Evolutionary conservation across 2,329 filamentous ascomycete genomes (phyloP), one percentile per base, ranked within the genome.

Genomic region (Talaromyces atroroseus): DNA sequence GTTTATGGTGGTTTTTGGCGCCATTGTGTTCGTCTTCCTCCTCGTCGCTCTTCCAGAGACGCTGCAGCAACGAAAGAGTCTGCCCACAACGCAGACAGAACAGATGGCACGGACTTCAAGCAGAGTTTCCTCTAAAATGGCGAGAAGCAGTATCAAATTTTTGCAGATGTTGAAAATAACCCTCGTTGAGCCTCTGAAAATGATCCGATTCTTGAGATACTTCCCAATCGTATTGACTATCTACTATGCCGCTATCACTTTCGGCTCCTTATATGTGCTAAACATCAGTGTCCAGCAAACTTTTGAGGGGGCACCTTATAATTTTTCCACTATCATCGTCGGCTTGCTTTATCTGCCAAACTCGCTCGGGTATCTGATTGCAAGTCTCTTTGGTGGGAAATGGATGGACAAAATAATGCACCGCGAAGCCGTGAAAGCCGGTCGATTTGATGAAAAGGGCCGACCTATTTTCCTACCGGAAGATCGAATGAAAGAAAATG

Each of bases 351-450:
- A 94, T 68, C 81, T 92, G n/a, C 87, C 89, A 0, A 82, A 83
- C 42, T 87, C 86, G 0, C 58, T 89, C 5, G 90, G 90, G 3
- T 94, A 92, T 71, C 74, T 92, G 47, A 60, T 83, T 5, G 81
- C 86, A 0, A 87, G 86, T 44, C 64, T 89, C 1, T 72, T 89
- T 36, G 88, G 89, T 42, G 90, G 89, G 0, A 78, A 77, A 44
- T 94, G 89, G 90, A 86, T 89, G 63, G 90, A 95, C 68, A 73
- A 72, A 18, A 92, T 94, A 71, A 94, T 94, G 90, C 78, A 82
- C 32, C 82, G 87, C 20, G 86, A 90, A 70, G 90, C 90, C 0
- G 76, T 74, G n/a, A 85, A 80, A 60, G 88, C 87, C 0, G 83
- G 82, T 12, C 78, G 88, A 23, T 87, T 86, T 64, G 87, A 90